Conservation (phyloP, 2,329 filamentous ascomycete genomes). For the Microdochium nivale region DNA sequence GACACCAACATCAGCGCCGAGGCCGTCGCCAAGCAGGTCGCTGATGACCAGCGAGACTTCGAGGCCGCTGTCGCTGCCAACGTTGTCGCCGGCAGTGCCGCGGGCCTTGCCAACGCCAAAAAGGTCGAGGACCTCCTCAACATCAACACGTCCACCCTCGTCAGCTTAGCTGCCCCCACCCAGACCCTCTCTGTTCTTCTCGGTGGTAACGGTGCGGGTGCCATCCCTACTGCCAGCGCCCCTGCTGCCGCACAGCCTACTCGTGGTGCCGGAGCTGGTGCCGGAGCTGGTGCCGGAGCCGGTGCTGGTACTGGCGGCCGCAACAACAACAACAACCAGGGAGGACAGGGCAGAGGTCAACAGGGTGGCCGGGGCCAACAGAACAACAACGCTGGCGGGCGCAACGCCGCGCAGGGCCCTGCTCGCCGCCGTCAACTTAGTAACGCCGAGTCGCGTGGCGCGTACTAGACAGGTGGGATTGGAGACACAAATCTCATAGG, state of each 20-base stretch:
- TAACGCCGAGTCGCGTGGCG: not conserved
- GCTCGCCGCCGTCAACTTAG: not conserved
- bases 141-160: constrained; percentile 10
- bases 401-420: constrained; percentile 1
- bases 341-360: constrained; percentile 5
- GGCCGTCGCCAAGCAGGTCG: constrained; percentile 37
- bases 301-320: constrained; percentile 4
- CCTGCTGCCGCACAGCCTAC: constrained; percentile 6
- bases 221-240: constrained; percentile 4
- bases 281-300: constrained; percentile 5
- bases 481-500: too few species aligned
- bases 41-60: constrained; percentile 42
- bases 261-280: constrained; percentile 3
- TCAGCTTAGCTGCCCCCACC: constrained; percentile 19
- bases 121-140: constrained; percentile 29
- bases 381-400: constrained; percentile 6
- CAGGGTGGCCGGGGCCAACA: constrained; percentile 6
- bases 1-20: constrained; percentile 34
- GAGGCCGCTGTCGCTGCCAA: constrained; percentile 34
- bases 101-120: constrained; percentile 22
- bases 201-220: constrained; percentile 2
- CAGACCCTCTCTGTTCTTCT: constrained; percentile 21
- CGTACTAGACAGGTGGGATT: not conserved
- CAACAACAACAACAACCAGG: constrained; percentile 5
- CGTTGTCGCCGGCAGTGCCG: constrained; percentile 26